Evolutionary conservation across 352 stramenopile genomes (phyloP).

Genomic region (Pythium phragmiticola): DNA sequence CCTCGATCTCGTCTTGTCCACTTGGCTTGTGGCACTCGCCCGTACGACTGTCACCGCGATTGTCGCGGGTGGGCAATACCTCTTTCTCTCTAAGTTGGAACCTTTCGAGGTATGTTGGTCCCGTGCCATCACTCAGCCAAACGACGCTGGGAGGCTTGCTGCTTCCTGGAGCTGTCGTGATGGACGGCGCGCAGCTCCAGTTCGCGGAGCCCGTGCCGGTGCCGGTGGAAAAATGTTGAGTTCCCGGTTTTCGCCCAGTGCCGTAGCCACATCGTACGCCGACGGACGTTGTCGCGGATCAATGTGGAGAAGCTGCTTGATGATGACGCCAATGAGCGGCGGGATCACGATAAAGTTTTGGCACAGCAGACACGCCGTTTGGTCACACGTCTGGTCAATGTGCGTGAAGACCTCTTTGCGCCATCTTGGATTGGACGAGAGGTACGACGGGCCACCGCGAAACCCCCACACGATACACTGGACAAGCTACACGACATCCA

Average conservation of each 20-base stretch:
- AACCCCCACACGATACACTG: conserved; percentile 84
- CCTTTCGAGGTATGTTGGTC: not conserved
- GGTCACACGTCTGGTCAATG: conserved; percentile 63
- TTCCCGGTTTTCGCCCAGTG: conserved; percentile 62
- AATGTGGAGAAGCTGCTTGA: conserved; percentile 75
- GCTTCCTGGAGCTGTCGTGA: conserved; percentile 16
- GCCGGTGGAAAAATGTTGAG: conserved; percentile 49
- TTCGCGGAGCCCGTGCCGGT: not conserved
- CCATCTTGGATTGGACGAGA: conserved; percentile 56
- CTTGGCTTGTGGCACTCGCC: not conserved
- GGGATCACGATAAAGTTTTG: conserved; percentile 81
- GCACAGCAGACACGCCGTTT: conserved; percentile 62
- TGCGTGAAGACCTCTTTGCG: conserved; percentile 72
- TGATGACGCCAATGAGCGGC: conserved; percentile 66
- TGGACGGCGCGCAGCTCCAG: not conserved
- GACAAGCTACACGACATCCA: conserved; percentile 47
- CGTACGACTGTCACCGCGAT: conserved; percentile 8
- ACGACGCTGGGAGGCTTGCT: conserved; percentile 24
- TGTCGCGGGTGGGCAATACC: conserved; percentile 6
- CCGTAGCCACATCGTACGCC: conserved; percentile 70
- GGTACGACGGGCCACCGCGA: conserved; percentile 61
- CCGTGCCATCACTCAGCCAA: conserved; percentile 9
- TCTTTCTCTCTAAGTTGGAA: conserved; percentile 7
- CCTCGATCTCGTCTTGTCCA: not conserved
- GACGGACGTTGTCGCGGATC: conserved; percentile 65